These are phyloP conservation scores for Cladophialophora psammophila DNA, from an alignment of 2,329 filamentous ascomycete genomes.

Conservation along the genomic window DNA sequence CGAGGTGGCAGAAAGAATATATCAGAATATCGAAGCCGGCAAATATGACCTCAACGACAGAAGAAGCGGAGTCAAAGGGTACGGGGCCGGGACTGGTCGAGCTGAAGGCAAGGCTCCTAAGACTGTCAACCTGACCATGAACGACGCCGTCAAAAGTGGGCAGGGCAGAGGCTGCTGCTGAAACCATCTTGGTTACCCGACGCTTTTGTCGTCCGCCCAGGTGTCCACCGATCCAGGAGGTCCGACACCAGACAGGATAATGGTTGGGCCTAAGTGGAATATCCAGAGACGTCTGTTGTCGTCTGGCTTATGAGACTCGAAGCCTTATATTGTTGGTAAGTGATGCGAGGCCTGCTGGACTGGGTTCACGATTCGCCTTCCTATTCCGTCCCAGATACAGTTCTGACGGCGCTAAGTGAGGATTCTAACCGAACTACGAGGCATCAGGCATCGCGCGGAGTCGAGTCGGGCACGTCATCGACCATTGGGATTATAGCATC, in stretches of 20 bases:
- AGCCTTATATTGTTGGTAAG: background rate
- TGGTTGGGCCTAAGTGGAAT: background rate
- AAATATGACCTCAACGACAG: conserved; percentile 94
- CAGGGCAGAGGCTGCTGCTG: conserved; percentile 45
- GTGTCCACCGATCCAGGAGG: background rate
- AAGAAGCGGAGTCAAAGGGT: conserved; percentile 84
- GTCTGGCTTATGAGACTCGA: background rate
- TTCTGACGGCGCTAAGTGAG: background rate
- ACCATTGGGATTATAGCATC: background rate
- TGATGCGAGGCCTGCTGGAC: background rate
- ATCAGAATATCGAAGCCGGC: conserved; percentile 93
- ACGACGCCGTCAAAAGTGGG: conserved; percentile 55
- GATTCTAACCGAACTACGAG: background rate
- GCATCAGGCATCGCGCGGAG: background rate
- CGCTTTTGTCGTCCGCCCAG: background rate
- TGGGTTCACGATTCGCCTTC: background rate
- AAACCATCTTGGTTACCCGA: conserved; percentile 1
- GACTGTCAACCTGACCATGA: conserved; percentile 55
- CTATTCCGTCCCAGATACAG: background rate
- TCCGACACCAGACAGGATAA: background rate
- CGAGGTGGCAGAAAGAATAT: conserved; percentile 92
- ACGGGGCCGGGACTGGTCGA: conserved; percentile 50
- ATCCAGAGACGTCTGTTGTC: background rate
- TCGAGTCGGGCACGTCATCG: conserved; percentile 4
- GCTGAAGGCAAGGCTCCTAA: conserved; percentile 46